These are phyloP conservation scores for Coemansia sp. DNA, from an alignment of 192 early-diverging fungal species.

Conservation along the genomic window DNA sequence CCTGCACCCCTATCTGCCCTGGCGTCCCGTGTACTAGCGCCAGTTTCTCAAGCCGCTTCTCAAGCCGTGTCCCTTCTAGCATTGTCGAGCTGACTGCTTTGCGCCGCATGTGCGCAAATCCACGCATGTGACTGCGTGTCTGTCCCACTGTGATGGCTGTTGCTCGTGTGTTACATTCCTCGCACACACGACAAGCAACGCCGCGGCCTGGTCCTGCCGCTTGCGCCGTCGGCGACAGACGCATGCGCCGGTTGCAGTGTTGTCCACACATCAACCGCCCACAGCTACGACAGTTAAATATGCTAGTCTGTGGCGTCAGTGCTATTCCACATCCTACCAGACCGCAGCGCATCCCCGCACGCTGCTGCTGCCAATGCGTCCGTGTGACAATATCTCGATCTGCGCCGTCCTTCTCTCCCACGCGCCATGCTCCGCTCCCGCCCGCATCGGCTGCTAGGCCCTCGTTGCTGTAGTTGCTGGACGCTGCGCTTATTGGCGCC, in stretches of 20 bases:
- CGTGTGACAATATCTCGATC: conserved; percentile 23
- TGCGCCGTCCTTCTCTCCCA: conserved; percentile 26
- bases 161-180: conserved; percentile 56
- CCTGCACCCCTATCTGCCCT: neutral
- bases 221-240: conserved; percentile 63
- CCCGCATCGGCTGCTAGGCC: neutral
- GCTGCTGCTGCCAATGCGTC: conserved; percentile 37
- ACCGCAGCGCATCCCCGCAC: conserved; percentile 17
- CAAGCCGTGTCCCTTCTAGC: conserved; percentile 69
- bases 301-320: conserved; percentile 11
- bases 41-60: conserved; percentile 73
- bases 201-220: conserved; percentile 54
- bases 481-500: neutral
- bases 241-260: conserved; percentile 60
- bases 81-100: conserved; percentile 60
- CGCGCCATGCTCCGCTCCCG: conserved; percentile 2
- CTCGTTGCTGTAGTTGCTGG: neutral
- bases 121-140: conserved; percentile 53
- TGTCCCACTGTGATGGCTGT: conserved; percentile 50
- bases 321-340: conserved; percentile 20
- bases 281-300: conserved; percentile 51
- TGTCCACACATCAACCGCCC: conserved; percentile 63
- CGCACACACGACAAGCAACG: conserved; percentile 61
- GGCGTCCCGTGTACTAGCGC: conserved; percentile 19
- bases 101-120: conserved; percentile 55